Base-by-base conservation (phyloP, 2,329 filamentous ascomycete species). In the Aspergillus neoniger region DNA sequence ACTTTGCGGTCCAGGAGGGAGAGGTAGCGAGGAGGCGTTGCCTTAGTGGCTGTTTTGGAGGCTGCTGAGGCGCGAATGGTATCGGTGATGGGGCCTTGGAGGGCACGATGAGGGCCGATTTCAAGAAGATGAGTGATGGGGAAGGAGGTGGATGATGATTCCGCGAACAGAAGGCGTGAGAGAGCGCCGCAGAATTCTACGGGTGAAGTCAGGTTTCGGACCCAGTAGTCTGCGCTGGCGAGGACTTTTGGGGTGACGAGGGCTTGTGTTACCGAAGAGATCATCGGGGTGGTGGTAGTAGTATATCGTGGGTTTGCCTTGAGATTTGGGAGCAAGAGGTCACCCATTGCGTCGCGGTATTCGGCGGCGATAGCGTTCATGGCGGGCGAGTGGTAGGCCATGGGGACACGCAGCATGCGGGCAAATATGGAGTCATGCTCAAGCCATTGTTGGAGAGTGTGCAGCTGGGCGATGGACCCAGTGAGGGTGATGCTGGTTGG, bases 211-310 rank as follows among this genome's bases (percentile, higher is more conserved):
- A 59, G 5, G 44, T 59, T 59, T 3, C 6, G n/a, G 14, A 21
- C 44, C 58, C 58, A 59, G 36, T 59, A 59, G 12, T 19, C 5
- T 7, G 32, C 32, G n/a, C 9, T 23, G 15, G 12, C 9, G 9
- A 59, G 30, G 5, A 25, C 43, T 4, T 36, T 48, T 2, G 43
- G 12, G 6, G 15, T 28, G 2, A 56, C 36, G 25, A 41, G 25
- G 19, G 17, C 4, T 14, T 25, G 25, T 2, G 57, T 59, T 12
- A 55, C 57, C 1, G 57, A 55, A 7, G 52, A 59, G 25, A 55
- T 25, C 52, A 51, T 28, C 28, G 28, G 28, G 28, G 28, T 28
- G 28, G 28, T 56, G 15, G 44, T 10, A 2, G 17, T 23, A 23
- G 21, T 12, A 36, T 7, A 19, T 4, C 14, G 10, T 17, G 9